Evolutionary conservation across 441 rosid species (phyloP).

Genomic region (Bruguiera hainesii): DNA sequence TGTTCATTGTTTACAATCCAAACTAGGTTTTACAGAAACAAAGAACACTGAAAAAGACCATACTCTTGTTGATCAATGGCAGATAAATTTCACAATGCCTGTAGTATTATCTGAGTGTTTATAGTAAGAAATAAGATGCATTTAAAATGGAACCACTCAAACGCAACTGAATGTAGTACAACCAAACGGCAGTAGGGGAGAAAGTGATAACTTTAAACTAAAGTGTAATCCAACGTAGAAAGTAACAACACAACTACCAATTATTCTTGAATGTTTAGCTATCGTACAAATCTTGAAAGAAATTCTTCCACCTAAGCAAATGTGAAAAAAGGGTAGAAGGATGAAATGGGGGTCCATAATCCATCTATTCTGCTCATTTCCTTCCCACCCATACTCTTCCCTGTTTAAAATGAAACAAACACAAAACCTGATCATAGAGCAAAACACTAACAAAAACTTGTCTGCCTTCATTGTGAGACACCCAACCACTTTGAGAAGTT

Average conservation of each 20-base stretch:
- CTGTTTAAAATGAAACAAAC: constrained; percentile 14
- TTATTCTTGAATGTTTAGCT: neutral
- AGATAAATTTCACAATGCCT: no score
- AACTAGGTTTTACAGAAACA: no score
- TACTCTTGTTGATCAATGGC: no score
- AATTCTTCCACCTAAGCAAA: constrained; percentile 5
- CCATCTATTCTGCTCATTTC: neutral
- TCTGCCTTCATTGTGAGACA: constrained; percentile 57
- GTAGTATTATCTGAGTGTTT: no score
- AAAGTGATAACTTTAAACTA: no score
- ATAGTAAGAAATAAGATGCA: no score
- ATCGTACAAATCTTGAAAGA: neutral
- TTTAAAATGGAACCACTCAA: no score
- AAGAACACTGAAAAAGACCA: no score
- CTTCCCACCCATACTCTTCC: constrained; percentile 10
- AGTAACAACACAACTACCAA: neutral
- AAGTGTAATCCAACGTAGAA: no score
- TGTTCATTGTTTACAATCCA: no score
- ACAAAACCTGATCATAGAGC: neutral
- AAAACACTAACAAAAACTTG: constrained; percentile 17
- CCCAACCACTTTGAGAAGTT: constrained; percentile 94
- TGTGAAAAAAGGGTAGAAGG: neutral
- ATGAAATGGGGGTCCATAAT: neutral
- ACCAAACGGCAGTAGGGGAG: no score
- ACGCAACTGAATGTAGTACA: no score